Percentiles rank a stretch among this genome's conserved stretches.
phyloP scores from a whole-genome alignment of 495 filamentous ascomycete species.

The Cetradonia linearis region DNA sequence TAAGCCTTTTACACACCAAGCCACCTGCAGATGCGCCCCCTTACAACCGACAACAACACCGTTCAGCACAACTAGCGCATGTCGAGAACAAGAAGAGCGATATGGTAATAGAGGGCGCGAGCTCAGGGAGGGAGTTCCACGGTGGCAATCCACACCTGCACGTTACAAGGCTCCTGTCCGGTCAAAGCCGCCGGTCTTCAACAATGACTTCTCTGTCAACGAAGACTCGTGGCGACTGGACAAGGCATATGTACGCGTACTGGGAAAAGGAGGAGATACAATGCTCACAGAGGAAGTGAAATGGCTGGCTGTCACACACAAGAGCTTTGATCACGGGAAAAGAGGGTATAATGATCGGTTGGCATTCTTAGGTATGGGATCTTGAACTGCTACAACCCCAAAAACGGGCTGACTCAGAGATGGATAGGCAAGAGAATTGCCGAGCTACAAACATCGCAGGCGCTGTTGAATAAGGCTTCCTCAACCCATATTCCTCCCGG shows the following conservation, averaged over 20 bases:
- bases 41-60: not conserved
- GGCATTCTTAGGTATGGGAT: constrained; percentile 64
- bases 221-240: constrained; percentile 62
- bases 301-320: constrained; percentile 95
- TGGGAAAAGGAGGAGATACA: constrained; percentile 59
- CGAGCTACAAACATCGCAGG: constrained; percentile 63
- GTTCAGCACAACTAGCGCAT: constrained; percentile 11
- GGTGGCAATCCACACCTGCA: constrained; percentile 76
- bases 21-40: constrained; percentile 12
- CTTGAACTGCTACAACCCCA: not conserved
- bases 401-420: not conserved
- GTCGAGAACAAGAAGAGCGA: not conserved
- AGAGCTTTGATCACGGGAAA: constrained; percentile 93
- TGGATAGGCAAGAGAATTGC: constrained; percentile 67
- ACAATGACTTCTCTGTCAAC: constrained; percentile 56
- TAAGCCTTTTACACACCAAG: not conserved
- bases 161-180: constrained; percentile 67
- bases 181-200: constrained; percentile 33
- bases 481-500: constrained; percentile 23
- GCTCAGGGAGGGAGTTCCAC: constrained; percentile 41
- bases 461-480: constrained; percentile 46
- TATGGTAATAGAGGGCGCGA: constrained; percentile 29
- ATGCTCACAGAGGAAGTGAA: constrained; percentile 82
- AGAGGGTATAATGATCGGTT: constrained; percentile 91
- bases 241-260: constrained; percentile 56